phyloP scores from a whole-genome alignment of 768 basidiomycete genomes.

The Boletus patriciae region DNA sequence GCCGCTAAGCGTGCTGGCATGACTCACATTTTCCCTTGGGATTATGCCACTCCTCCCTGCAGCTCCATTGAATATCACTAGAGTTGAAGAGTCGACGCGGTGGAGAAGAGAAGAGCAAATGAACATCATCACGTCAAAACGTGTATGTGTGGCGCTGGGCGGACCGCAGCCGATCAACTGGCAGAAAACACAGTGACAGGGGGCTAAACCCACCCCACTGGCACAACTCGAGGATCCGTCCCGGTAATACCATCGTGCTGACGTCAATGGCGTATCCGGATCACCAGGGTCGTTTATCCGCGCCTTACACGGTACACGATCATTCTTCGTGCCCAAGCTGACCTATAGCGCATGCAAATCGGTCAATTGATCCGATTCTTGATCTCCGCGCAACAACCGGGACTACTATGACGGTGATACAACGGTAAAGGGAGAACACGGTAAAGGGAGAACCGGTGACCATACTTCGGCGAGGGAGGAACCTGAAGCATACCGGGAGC shows the following conservation, averaged over 20 bases:
- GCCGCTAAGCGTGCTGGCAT: not conserved
- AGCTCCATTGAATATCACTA: not conserved
- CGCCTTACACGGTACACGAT: not conserved
- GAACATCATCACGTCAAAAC: constrained; percentile 3
- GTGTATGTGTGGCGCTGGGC: constrained; percentile 14
- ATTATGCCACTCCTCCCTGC: not conserved
- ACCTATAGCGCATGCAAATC: not conserved
- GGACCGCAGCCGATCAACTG: constrained; percentile 20
- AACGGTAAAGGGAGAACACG: not conserved
- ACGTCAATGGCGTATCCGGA: constrained; percentile 8
- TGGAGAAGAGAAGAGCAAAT: constrained; percentile 6
- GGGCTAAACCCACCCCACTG: constrained; percentile 3
- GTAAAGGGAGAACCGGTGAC: not conserved
- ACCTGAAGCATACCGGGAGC: not conserved
- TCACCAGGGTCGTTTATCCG: constrained; percentile 3
- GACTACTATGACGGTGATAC: not conserved
- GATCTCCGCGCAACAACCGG: constrained; percentile 1
- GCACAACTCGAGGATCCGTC: constrained; percentile 17
- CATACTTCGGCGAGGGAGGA: constrained; percentile 1
- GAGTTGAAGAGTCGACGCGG: constrained; percentile 5
- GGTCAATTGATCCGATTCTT: not conserved
- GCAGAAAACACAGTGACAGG: not conserved
- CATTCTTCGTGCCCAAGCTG: constrained; percentile 7
- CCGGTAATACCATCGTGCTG: not conserved
- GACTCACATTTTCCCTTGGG: constrained; percentile 10